Evolutionary conservation across 23 red algal genomes (phyloP).

Genomic region (Chondrus crispus): DNA sequence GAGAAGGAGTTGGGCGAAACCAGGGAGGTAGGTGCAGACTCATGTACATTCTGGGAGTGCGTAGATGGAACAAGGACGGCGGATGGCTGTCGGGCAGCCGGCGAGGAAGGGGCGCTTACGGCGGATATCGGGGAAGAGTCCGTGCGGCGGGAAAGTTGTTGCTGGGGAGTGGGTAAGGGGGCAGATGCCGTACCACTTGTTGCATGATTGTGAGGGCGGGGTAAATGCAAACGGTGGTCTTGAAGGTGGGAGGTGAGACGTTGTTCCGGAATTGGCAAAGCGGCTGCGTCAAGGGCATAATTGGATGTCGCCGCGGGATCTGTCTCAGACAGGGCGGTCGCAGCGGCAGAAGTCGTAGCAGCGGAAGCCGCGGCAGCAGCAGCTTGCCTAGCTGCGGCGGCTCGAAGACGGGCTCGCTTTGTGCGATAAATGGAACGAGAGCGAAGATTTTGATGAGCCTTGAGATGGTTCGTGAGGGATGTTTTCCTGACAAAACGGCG

Average conservation of each 20-base stretch:
- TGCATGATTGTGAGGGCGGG: background rate
- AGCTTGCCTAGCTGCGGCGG: background rate
- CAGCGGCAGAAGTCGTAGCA: background rate
- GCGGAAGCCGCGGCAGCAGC: background rate
- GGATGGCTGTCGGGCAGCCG: too few species aligned
- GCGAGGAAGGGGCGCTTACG: too few species aligned
- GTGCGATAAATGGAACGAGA: background rate
- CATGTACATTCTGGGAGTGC: too few species aligned
- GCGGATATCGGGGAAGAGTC: too few species aligned
- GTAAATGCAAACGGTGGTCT: background rate
- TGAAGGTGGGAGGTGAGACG: background rate
- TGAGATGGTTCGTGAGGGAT: conserved; percentile 49
- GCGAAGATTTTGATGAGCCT: conserved; percentile 30
- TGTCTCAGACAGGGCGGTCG: background rate
- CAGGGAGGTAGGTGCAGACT: too few species aligned
- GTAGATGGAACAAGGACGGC: too few species aligned
- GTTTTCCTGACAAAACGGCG: conserved; percentile 24
- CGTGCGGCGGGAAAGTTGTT: too few species aligned
- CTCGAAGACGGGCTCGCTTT: background rate
- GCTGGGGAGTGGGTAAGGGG: background rate
- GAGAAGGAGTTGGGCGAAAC: too few species aligned
- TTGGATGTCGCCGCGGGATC: too few species aligned
- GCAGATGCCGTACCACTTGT: background rate
- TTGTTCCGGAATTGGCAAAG: background rate
- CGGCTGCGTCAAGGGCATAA: too few species aligned